Conservation (phyloP, 257 asterid genomes). For the Lycium ferocissimum region DNA sequence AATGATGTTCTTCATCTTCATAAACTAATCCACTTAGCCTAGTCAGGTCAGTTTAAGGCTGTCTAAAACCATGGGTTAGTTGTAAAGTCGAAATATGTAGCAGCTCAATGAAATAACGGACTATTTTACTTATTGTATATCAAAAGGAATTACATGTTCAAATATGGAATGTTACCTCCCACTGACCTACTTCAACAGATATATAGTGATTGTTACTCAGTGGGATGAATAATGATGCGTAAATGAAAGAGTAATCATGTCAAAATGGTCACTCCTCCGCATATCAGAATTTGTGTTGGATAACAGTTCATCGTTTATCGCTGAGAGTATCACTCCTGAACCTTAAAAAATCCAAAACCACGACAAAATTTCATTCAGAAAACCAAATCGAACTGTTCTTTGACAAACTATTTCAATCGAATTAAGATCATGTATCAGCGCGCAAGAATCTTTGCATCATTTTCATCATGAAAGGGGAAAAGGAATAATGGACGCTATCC, state of each 20-base stretch:
- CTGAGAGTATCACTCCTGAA: neutral
- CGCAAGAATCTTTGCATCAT: neutral
- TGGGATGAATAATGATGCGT: neutral
- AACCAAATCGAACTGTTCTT: slow-evolving; percentile 2
- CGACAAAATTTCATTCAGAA: neutral
- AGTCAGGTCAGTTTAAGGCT: slow-evolving; percentile 23
- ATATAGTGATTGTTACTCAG: neutral
- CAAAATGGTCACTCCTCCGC: slow-evolving; percentile 4
- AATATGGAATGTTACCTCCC: neutral
- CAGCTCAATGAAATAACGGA: neutral
- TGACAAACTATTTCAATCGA: neutral
- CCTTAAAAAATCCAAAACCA: neutral
- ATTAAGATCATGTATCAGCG: slow-evolving; percentile 1
- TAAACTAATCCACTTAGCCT: neutral
- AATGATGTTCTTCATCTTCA: neutral
- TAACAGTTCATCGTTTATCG: neutral
- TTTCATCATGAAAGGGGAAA: neutral
- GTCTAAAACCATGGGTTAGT: slow-evolving; percentile 5
- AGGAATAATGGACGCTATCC: neutral
- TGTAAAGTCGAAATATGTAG: neutral
- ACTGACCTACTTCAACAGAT: slow-evolving; percentile 26
- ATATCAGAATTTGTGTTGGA: slow-evolving; percentile 4
- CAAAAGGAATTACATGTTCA: neutral
- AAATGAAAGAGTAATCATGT: slow-evolving; percentile 8
- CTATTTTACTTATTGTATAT: neutral